A percentile compares a stretch with the other conserved stretches of the same genome.
These are phyloP conservation scores for Dryas octopetala DNA, from an alignment of 306 rosid genomes.

Conservation along the genomic window DNA sequence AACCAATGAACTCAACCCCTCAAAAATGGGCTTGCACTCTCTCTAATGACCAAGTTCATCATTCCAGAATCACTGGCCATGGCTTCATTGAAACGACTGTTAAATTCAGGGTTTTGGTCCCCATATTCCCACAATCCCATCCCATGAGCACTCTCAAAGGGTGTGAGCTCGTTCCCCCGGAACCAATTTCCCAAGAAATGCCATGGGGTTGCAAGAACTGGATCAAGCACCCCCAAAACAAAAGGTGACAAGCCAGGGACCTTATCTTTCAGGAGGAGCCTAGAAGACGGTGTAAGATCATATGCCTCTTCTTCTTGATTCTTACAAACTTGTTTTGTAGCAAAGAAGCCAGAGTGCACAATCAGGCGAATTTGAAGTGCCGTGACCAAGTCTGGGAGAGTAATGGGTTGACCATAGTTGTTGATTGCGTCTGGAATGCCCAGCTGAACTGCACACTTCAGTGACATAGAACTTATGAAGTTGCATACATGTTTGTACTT, in stretches of 20 bases:
- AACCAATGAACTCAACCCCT: conserved; percentile 38
- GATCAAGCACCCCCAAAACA: conserved; percentile 16
- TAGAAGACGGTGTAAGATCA: conserved; percentile 45
- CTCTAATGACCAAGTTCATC: conserved; percentile 37
- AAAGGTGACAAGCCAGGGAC: conserved; percentile 12
- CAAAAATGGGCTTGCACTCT: conserved; percentile 44
- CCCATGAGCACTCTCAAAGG: conserved; percentile 37
- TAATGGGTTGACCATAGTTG: conserved; percentile 44
- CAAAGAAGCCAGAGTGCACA: conserved; percentile 41
- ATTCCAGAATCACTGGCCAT: conserved; percentile 47
- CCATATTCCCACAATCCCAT: conserved; percentile 36
- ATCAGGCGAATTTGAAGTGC: conserved; percentile 41
- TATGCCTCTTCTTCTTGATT: conserved; percentile 26
- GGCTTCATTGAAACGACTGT: conserved; percentile 30
- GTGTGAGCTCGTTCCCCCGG: conserved; percentile 8
- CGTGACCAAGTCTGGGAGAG: conserved; percentile 37
- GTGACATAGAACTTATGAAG: conserved; percentile 47
- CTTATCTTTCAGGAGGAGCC: conserved; percentile 36
- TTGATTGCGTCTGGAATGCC: conserved; percentile 50
- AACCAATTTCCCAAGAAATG: conserved; percentile 36
- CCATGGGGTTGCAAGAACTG: conserved; percentile 24
- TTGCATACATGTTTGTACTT: conserved; percentile 39
- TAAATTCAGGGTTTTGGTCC: conserved; percentile 8
- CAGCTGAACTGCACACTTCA: conserved; percentile 41
- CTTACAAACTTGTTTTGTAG: conserved; percentile 13